These are phyloP conservation scores for Raffaelea arxii DNA, from an alignment of 2,329 filamentous ascomycete species.

Conservation along the genomic window DNA sequence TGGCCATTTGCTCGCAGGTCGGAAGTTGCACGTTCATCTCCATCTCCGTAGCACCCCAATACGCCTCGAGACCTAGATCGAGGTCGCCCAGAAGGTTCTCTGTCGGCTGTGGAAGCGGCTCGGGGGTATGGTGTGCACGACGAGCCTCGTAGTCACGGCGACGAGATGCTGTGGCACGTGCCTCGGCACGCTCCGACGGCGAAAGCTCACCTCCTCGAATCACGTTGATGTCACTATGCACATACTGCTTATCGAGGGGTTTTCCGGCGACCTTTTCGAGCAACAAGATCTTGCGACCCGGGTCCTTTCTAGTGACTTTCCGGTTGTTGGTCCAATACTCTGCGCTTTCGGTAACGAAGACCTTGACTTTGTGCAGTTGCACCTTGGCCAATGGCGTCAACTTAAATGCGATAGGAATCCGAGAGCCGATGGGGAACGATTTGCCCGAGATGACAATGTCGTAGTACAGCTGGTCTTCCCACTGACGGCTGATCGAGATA, in stretches of 20 bases:
- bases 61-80: slow-evolving; percentile 57
- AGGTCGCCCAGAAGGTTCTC: slow-evolving; percentile 76
- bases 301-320: slow-evolving; percentile 75
- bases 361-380: slow-evolving; percentile 85
- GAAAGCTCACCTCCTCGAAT: slow-evolving; percentile 70
- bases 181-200: slow-evolving; percentile 35
- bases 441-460: slow-evolving; percentile 95
- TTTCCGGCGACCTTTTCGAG: slow-evolving; percentile 83
- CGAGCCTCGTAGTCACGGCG: slow-evolving; percentile 46
- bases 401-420: slow-evolving; percentile 89
- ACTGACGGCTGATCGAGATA: slow-evolving; percentile 85
- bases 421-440: slow-evolving; percentile 80
- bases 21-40: slow-evolving; percentile 90
- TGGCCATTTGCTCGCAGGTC: slow-evolving; percentile 77
- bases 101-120: slow-evolving; percentile 38
- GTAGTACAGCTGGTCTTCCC: slow-evolving; percentile 93
- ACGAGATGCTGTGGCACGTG: slow-evolving; percentile 34
- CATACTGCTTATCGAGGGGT: slow-evolving; percentile 61
- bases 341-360: slow-evolving; percentile 80
- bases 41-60: slow-evolving; percentile 83
- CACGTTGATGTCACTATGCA: slow-evolving; percentile 66
- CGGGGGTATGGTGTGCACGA: slow-evolving; percentile 26
- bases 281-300: slow-evolving; percentile 71
- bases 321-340: slow-evolving; percentile 87
- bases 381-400: slow-evolving; percentile 88